Base-by-base conservation (phyloP, 139 green algal genomes). In the Edaphochlamys debaryana region DNA sequence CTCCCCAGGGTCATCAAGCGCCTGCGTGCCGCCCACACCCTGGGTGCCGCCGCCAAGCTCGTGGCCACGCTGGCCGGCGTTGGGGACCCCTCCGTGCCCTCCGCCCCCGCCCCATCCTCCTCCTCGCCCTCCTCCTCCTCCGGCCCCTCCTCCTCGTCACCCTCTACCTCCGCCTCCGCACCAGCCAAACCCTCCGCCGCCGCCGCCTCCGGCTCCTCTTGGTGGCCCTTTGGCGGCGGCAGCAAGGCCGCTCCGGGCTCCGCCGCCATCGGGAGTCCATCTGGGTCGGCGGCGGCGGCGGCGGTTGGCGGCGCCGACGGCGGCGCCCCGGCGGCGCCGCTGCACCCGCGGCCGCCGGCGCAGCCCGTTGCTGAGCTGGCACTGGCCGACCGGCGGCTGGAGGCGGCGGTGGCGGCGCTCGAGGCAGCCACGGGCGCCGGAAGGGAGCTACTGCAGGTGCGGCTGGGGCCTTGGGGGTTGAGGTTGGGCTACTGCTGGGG, bases 21-120 rank as follows among this genome's bases (percentile, higher is more conserved):
- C 23, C 78, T 84, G 27, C 64, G 78, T 1, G 66, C 78, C 2
- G 78, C 78, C 19, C 66, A 76, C 45, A 36, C 42, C 20, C 48
- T 84, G 48, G 78, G 76, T 32, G 50, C 38, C 32, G 76, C 76
- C 19, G 76, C 76, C 42, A 73, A 73, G 64, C 42, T 82, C 25
- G 63, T 82, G 22, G 76, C 76, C 7, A 73, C 63, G 15, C 76
- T 82, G 42, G 76, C 76, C 15, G 76, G 76, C 30, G 76, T 82
- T 9, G 32, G 19, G 6, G 62, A 82, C 20, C 62, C 60, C 20
- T 27, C 60, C 2, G n/a, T 34, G 30, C 56, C 63, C 17, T 34
- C 25, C 15, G 41, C 45, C 8, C 25, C 32, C 0, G 15, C 63
- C 42, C 8, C n/a, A 8, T 37, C 11, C 22, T 9, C 13, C 40